phyloP scores from a whole-genome alignment of 2,329 filamentous ascomycete species.

The Coleophoma eucalyptorum region DNA sequence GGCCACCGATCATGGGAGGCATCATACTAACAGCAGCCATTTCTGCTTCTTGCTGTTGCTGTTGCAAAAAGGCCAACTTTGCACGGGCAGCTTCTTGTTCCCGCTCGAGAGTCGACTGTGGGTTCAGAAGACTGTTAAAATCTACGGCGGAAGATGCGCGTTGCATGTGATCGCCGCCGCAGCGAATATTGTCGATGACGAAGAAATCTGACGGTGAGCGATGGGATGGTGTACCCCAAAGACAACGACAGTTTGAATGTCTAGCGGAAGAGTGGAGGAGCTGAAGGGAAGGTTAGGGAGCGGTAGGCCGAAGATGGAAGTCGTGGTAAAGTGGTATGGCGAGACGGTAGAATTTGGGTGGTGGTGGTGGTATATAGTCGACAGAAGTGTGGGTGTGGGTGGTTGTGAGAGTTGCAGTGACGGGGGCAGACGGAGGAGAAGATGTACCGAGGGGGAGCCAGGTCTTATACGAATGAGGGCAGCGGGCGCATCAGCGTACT shows the following conservation, averaged over 20 bases:
- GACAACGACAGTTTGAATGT: not conserved
- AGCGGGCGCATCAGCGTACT: not conserved
- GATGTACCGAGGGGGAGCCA: conserved; percentile 18
- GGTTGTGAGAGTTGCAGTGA: conserved; percentile 12
- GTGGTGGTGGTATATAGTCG: conserved; percentile 17
- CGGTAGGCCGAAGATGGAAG: not conserved
- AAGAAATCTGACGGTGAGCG: not conserved
- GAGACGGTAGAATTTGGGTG: conserved; percentile 12
- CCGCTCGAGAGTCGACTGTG: conserved; percentile 37
- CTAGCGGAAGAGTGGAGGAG: not conserved
- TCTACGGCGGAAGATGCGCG: conserved; percentile 69
- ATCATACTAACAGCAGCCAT: conserved; percentile 46
- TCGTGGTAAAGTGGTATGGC: not conserved
- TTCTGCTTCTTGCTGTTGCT: conserved; percentile 34
- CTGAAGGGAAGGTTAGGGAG: not conserved
- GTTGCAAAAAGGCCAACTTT: conserved; percentile 26
- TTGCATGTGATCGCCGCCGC: conserved; percentile 64
- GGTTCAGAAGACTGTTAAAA: conserved; percentile 74
- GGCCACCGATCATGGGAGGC: conserved; percentile 27
- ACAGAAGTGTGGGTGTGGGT: conserved; percentile 15
- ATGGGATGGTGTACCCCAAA: not conserved
- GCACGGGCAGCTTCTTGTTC: conserved; percentile 23
- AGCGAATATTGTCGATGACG: conserved; percentile 28
- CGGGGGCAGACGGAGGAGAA: conserved; percentile 14
- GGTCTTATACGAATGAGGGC: conserved; percentile 15